Conservation (phyloP, 2,329 filamentous ascomycete species). For the Fusarium pseudoanthophilum region DNA sequence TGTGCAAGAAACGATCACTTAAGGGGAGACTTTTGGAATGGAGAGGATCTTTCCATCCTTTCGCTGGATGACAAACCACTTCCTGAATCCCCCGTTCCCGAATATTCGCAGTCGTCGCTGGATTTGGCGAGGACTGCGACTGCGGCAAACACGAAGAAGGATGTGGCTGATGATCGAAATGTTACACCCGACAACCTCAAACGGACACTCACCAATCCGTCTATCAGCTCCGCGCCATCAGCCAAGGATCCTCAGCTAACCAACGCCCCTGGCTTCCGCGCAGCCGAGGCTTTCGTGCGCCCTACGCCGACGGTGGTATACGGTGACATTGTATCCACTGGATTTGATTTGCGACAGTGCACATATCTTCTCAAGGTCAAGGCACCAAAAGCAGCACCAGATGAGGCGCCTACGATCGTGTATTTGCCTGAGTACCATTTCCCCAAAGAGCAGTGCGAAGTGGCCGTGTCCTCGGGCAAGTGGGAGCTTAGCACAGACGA, state of each 20-base stretch:
- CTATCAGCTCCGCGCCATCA: constrained; percentile 69
- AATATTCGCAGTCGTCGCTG: constrained; percentile 58
- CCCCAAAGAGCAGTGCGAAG: constrained; percentile 75
- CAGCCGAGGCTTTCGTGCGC: constrained; percentile 91
- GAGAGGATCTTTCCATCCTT: constrained; percentile 92
- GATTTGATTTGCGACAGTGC: constrained; percentile 85
- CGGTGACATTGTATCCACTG: constrained; percentile 76
- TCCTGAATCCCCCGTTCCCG: constrained; percentile 62
- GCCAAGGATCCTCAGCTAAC: constrained; percentile 66
- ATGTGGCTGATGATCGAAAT: constrained; percentile 62
- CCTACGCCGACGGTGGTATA: constrained; percentile 82
- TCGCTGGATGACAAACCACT: constrained; percentile 81
- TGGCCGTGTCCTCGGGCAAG: constrained; percentile 85
- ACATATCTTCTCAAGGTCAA: constrained; percentile 78
- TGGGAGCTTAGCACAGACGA: constrained; percentile 86
- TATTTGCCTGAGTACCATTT: constrained; percentile 95
- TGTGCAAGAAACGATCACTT: constrained; percentile 83
- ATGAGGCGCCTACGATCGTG: constrained; percentile 79
- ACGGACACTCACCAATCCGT: constrained; percentile 73
- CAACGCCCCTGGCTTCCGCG: constrained; percentile 80
- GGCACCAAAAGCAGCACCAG: constrained; percentile 66
- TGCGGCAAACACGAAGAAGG: constrained; percentile 44
- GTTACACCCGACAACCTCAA: constrained; percentile 83
- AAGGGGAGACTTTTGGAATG: constrained; percentile 96
- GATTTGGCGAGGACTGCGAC: constrained; percentile 47